A percentile compares a stretch with the other conserved stretches of the same genome.
Evolutionary conservation across 2,329 filamentous ascomycete genomes (phyloP).

Genomic region (Ploettnerulaceae sp.): DNA sequence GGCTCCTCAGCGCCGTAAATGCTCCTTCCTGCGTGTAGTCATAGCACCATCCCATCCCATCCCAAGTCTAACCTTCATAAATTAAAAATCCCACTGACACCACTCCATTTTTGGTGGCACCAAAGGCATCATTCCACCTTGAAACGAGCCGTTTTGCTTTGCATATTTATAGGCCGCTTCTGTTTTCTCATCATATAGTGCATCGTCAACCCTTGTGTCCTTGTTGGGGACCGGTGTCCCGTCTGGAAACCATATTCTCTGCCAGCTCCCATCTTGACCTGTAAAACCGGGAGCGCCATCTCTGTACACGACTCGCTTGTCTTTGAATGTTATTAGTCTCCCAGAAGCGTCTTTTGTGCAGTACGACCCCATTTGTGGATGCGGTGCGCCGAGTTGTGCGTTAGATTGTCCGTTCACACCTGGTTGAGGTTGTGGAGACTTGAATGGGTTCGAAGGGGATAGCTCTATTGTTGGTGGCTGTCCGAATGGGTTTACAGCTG

Average conservation of each 20-base stretch:
- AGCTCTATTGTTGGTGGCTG: not conserved
- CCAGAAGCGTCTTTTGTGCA: slow-evolving; percentile 26
- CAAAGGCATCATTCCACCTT: slow-evolving; percentile 66
- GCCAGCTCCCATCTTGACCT: slow-evolving; percentile 50
- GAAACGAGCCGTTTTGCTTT: slow-evolving; percentile 61
- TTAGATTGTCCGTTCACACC: slow-evolving; percentile 7
- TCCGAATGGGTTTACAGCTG: slow-evolving; percentile 1
- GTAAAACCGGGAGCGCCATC: slow-evolving; percentile 45
- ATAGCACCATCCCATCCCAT: not conserved
- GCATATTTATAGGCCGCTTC: slow-evolving; percentile 62
- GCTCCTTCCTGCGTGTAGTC: no score
- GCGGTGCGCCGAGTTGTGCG: slow-evolving; percentile 1
- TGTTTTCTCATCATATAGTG: slow-evolving; percentile 54
- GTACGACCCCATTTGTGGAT: slow-evolving; percentile 23
- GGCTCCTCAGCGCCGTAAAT: not conserved
- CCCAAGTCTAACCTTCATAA: not conserved
- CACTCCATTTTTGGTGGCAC: slow-evolving; percentile 75
- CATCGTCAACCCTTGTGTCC: slow-evolving; percentile 56
- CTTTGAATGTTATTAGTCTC: slow-evolving; percentile 55
- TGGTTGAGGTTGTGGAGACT: slow-evolving; percentile 1
- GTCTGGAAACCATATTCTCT: slow-evolving; percentile 68
- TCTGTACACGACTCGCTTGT: slow-evolving; percentile 57
- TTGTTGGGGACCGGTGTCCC: slow-evolving; percentile 60
- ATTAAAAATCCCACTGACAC: slow-evolving; percentile 68
- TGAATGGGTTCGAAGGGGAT: not conserved